These are phyloP conservation scores for Oryza nivara DNA, from an alignment of 176 grass and related monocot species.

Conservation along the genomic window DNA sequence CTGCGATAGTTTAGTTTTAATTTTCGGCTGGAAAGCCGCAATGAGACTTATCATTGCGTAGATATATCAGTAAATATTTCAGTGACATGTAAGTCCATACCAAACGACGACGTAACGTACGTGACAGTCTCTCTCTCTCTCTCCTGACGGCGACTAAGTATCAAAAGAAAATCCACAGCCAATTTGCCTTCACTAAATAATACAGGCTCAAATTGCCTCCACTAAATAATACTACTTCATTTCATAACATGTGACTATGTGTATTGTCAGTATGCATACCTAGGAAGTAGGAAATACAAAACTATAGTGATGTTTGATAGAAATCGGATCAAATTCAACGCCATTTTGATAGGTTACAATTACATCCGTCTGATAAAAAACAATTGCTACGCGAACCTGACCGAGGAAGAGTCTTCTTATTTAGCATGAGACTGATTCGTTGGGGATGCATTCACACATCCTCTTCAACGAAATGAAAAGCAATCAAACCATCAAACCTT, in stretches of 20 bases:
- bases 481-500: background rate
- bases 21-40: background rate
- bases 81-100: background rate
- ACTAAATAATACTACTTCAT: background rate
- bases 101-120: constrained; percentile 12
- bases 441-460: background rate
- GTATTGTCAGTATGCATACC: no score
- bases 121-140: constrained; percentile 19
- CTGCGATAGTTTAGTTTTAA: background rate
- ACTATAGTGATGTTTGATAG: background rate
- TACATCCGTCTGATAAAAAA: background rate
- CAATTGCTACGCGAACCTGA: background rate
- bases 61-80: background rate
- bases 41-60: background rate
- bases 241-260: background rate
- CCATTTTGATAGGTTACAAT: background rate
- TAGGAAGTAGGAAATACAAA: no score
- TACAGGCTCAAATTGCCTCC: background rate
- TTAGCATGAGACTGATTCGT: background rate
- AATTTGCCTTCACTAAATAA: background rate
- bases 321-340: background rate
- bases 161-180: constrained; percentile 1
- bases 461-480: background rate
- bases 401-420: no score
- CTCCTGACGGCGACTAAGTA: background rate